Conservation (phyloP, 2,329 filamentous ascomycete species). For the Hypocrella siamensis region DNA sequence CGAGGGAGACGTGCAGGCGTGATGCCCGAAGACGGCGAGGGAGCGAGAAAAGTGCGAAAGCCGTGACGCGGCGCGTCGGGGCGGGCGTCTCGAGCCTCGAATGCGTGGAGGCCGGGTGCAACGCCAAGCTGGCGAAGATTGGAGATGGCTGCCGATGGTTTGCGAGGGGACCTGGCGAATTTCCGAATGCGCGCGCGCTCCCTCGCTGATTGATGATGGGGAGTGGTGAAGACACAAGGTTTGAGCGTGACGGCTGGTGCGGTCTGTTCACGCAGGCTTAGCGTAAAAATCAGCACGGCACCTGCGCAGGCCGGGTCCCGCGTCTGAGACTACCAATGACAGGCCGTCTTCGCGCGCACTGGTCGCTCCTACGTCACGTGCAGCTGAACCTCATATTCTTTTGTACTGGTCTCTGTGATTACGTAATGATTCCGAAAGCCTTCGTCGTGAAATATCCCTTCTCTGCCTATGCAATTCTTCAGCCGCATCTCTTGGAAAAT, state of each 20-base stretch:
- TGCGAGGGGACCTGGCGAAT: slow-evolving; percentile 43
- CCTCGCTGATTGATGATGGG: slow-evolving; percentile 33
- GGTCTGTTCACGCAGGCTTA: slow-evolving; percentile 18
- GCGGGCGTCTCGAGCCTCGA: slow-evolving; percentile 22
- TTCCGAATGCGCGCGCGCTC: slow-evolving; percentile 40
- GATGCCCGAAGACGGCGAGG: slow-evolving; percentile 6
- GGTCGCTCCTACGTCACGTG: neutral
- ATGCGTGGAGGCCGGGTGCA: slow-evolving; percentile 38
- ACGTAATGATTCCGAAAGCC: too few species aligned
- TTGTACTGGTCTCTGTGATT: neutral
- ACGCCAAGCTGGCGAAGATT: slow-evolving; percentile 34
- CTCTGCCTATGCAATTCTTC: too few species aligned
- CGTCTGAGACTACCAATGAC: slow-evolving; percentile 10
- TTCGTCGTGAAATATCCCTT: too few species aligned
- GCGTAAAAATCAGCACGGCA: slow-evolving; percentile 29
- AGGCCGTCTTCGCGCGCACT: slow-evolving; percentile 6
- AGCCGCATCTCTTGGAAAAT: too few species aligned
- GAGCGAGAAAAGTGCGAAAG: slow-evolving; percentile 26
- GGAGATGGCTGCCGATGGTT: slow-evolving; percentile 43
- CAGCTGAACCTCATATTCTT: too few species aligned
- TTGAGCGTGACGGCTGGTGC: slow-evolving; percentile 33
- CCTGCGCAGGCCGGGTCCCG: slow-evolving; percentile 12
- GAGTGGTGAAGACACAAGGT: slow-evolving; percentile 38
- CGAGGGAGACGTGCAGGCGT: slow-evolving; percentile 4
- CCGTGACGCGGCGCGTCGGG: slow-evolving; percentile 24